phyloP scores from a whole-genome alignment of 441 rosid species.

The Breynia disticha region DNA sequence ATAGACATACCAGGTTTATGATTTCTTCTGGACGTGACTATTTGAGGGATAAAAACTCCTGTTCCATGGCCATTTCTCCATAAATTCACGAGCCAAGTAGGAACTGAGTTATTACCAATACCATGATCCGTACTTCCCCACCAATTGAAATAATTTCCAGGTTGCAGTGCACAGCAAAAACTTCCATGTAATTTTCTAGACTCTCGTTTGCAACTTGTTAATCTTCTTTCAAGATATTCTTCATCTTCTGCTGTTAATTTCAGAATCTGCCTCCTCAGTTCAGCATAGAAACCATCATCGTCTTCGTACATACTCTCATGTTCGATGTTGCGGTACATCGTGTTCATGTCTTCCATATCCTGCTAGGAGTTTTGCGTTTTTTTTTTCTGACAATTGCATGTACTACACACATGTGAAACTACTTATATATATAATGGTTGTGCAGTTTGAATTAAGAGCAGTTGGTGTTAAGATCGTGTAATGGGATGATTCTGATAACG shows the following conservation, averaged over 20 bases:
- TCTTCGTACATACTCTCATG: slow-evolving; percentile 20
- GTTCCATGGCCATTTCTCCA: slow-evolving; percentile 41
- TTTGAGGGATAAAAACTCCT: slow-evolving; percentile 47
- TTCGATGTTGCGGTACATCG: slow-evolving; percentile 4
- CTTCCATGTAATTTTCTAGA: background rate
- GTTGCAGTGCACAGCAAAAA: slow-evolving; percentile 11
- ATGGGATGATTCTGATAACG: background rate
- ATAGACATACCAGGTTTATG: slow-evolving; percentile 13
- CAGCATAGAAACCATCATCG: slow-evolving; percentile 27
- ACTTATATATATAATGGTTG: slow-evolving; percentile 19
- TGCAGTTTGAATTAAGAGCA: background rate
- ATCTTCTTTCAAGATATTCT: background rate
- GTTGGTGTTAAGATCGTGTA: background rate
- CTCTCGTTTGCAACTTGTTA: background rate
- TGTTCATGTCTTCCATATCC: slow-evolving; percentile 9
- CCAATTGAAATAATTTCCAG: slow-evolving; percentile 22
- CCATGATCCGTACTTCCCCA: slow-evolving; percentile 16
- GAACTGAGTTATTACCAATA: slow-evolving; percentile 14
- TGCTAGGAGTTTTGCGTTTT: background rate
- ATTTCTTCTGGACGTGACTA: slow-evolving; percentile 20
- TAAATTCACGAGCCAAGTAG: slow-evolving; percentile 29
- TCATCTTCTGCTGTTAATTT: slow-evolving; percentile 35
- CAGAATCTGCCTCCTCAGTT: slow-evolving; percentile 39
- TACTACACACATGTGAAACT: slow-evolving; percentile 2
- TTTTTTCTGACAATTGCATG: background rate